Conservation (phyloP, 345 rosid genomes). For the Arabidopsis arenosa region DNA sequence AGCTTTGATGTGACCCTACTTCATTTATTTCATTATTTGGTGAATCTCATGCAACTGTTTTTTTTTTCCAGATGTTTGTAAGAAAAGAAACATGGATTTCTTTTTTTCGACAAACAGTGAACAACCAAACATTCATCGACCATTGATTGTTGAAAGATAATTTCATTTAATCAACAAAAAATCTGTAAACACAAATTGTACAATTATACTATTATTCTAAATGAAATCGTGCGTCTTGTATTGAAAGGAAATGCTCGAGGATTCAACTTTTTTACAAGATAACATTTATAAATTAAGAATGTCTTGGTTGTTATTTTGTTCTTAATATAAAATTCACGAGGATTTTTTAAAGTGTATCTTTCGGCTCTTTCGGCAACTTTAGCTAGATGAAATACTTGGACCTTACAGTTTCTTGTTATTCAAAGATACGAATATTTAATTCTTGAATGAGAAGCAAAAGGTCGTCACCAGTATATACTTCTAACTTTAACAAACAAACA, state of each 20-base stretch:
- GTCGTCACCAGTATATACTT: not conserved
- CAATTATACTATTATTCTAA: conserved; percentile 5
- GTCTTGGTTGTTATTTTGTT: not conserved
- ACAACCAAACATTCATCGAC: conserved; percentile 1
- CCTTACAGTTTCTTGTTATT: conserved; percentile 9
- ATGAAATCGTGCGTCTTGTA: conserved; percentile 20
- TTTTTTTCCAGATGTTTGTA: conserved; percentile 7
- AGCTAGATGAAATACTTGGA: not conserved
- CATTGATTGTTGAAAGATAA: not conserved
- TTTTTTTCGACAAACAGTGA: not conserved
- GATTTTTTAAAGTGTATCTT: conserved; percentile 2
- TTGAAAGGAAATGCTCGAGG: not conserved
- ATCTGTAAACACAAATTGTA: not conserved
- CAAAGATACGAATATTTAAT: conserved; percentile 27
- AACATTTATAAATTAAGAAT: not conserved
- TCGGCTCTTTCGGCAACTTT: conserved; percentile 44
- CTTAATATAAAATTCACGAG: not conserved
- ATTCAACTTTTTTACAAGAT: conserved; percentile 25
- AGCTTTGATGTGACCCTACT: conserved; percentile 27
- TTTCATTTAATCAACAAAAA: not conserved
- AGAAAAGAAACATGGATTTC: not conserved
- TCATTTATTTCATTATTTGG: conserved; percentile 3
- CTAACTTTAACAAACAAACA: not conserved
- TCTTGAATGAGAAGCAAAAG: conserved; percentile 5
- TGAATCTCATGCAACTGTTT: conserved; percentile 32